A percentile compares a stretch with the other conserved stretches of the same genome.
These are phyloP conservation scores for Saraca asoca DNA, from an alignment of 331 rosid species.

Conservation along the genomic window DNA sequence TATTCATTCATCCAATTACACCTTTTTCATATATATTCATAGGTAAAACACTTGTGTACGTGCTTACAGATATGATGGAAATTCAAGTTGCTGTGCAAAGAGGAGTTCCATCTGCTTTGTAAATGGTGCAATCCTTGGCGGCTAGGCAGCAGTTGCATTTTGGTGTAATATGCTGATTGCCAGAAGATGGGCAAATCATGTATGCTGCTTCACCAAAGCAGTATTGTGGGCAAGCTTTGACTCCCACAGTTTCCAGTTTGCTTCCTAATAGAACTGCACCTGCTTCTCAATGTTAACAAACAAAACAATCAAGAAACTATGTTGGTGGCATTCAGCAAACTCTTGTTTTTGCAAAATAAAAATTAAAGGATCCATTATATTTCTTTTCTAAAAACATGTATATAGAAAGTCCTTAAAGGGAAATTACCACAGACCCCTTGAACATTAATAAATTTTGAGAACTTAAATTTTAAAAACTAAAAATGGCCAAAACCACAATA, in stretches of 20 bases:
- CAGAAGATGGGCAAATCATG: conserved; percentile 51
- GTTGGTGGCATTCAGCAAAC: neutral
- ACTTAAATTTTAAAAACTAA: neutral
- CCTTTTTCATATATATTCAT: neutral
- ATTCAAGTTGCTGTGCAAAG: conserved; percentile 25
- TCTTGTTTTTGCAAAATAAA: too few species aligned
- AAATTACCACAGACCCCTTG: too few species aligned
- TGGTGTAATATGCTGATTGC: conserved; percentile 36
- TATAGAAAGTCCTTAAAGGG: too few species aligned
- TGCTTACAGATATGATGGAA: neutral
- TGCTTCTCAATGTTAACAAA: neutral
- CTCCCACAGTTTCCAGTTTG: conserved; percentile 1
- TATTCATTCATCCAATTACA: neutral
- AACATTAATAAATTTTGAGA: too few species aligned
- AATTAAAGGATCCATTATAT: too few species aligned
- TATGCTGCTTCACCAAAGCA: conserved; percentile 33
- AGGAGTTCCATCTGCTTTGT: conserved; percentile 36
- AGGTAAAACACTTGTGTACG: neutral
- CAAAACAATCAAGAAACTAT: neutral
- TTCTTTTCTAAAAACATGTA: too few species aligned
- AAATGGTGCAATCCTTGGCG: conserved; percentile 38
- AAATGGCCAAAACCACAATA: too few species aligned
- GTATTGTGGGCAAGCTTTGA: conserved; percentile 21
- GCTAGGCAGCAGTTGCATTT: conserved; percentile 50
- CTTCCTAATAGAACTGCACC: conserved; percentile 20